These are phyloP conservation scores for Yamadazyma atmosphaerica DNA, from an alignment of 1,139 yeast species.

Conservation along the genomic window DNA sequence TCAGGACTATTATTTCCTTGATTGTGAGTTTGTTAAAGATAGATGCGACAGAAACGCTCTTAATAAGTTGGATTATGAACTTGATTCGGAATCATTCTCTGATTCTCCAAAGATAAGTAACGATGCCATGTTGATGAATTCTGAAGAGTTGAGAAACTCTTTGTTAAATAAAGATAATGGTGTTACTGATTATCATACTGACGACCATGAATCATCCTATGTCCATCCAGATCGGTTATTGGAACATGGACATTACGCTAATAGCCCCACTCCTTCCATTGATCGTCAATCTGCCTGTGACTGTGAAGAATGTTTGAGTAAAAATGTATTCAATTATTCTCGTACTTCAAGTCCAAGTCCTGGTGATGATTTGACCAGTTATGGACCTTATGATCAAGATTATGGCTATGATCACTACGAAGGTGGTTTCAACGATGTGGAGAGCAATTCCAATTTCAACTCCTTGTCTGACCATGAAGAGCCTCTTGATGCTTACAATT, in stretches of 20 bases:
- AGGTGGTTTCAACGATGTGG: not conserved
- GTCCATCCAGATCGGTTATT: not conserved
- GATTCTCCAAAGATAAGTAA: constrained; percentile 2
- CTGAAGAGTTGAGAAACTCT: constrained; percentile 2
- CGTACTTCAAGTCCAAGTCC: constrained; percentile 1
- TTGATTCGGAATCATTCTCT: constrained; percentile 4
- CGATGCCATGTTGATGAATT: constrained; percentile 3
- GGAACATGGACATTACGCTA: not conserved
- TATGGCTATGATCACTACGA: not conserved
- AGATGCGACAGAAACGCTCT: constrained; percentile 34
- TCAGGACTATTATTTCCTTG: constrained; percentile 5
- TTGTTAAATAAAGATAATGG: not conserved
- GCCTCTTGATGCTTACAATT: not conserved
- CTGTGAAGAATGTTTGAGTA: not conserved
- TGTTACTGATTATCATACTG: not conserved
- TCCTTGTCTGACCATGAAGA: constrained; percentile 1
- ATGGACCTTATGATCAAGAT: not conserved
- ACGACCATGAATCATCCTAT: not conserved
- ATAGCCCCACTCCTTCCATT: not conserved
- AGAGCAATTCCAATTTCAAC: constrained; percentile 2
- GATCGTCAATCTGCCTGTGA: not conserved
- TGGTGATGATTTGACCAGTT: not conserved
- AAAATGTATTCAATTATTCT: not conserved
- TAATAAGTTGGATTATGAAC: constrained; percentile 7
- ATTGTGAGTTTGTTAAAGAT: constrained; percentile 30